Conservation (phyloP, 2,329 filamentous ascomycete species). For the Talaromyces sp. region DNA sequence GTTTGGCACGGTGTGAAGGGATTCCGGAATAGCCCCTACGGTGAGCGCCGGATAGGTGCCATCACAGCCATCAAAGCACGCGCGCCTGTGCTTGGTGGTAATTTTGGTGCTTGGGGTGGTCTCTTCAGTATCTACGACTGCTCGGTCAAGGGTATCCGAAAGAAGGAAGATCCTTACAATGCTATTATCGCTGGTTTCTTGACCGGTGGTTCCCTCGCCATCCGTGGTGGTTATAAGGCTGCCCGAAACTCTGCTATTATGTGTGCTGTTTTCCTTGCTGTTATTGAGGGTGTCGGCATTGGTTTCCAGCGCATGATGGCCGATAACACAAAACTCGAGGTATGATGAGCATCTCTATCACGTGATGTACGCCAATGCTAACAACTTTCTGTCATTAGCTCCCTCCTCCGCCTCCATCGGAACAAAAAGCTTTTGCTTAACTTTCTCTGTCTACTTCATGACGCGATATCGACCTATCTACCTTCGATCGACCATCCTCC, state of each 20-base stretch:
- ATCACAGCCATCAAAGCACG: conserved; percentile 97
- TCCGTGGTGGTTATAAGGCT: conserved; percentile 86
- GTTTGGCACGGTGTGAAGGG: conserved; percentile 98
- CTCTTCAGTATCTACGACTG: conserved; percentile 96
- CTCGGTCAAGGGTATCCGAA: conserved; percentile 85
- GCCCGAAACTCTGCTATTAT: conserved; percentile 95
- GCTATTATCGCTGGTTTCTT: conserved; percentile 97
- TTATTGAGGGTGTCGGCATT: conserved; percentile 97
- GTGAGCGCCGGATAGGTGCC: conserved; percentile 91
- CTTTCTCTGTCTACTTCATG: neutral
- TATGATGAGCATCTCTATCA: conserved; percentile 32
- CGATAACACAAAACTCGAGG: conserved; percentile 79
- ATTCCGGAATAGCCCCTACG: conserved; percentile 82
- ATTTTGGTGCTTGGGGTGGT: conserved; percentile 97
- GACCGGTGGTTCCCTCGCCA: conserved; percentile 85
- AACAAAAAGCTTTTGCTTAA: conserved; percentile 38
- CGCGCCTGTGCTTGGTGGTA: conserved; percentile 91
- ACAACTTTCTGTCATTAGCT: conserved; percentile 24
- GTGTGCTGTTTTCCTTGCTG: conserved; percentile 86
- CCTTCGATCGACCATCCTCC: conserved; percentile 18
- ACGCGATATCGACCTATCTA: conserved; percentile 8
- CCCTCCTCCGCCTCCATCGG: conserved; percentile 35
- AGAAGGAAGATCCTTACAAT: conserved; percentile 98
- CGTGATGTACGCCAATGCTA: neutral
- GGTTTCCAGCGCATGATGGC: conserved; percentile 94